Evolutionary conservation across 108 stramenopile species (phyloP).

Genomic region (Nitzschia putrida): DNA sequence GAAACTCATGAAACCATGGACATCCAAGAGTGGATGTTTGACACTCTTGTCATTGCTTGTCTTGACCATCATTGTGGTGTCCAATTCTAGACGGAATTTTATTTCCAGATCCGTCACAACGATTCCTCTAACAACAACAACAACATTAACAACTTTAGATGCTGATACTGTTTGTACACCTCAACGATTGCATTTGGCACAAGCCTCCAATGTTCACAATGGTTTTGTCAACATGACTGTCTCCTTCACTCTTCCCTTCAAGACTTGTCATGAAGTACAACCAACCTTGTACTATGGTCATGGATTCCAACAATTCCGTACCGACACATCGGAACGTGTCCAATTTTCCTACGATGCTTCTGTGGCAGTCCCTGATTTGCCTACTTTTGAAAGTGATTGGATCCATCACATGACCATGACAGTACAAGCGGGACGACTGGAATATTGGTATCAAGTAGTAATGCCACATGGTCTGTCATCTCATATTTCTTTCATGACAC

Average conservation of each 20-base stretch:
- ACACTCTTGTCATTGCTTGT: no score
- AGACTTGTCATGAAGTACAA: background rate
- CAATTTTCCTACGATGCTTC: conserved; percentile 22
- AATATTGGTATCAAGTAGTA: conserved; percentile 43
- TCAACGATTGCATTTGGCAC: conserved; percentile 36
- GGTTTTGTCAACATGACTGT: conserved; percentile 40
- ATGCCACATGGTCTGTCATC: conserved; percentile 26
- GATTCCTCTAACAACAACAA: no score
- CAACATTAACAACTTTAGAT: no score
- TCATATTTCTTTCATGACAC: conserved; percentile 35
- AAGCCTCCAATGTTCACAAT: conserved; percentile 32
- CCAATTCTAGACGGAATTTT: no score
- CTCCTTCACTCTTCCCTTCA: conserved; percentile 29
- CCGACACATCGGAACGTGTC: background rate
- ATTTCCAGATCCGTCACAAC: no score
- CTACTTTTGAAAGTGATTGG: conserved; percentile 41
- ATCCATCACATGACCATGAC: conserved; percentile 49
- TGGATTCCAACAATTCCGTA: conserved; percentile 2
- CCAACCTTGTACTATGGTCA: conserved; percentile 36
- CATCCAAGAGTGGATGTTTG: no score
- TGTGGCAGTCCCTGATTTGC: background rate
- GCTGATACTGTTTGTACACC: conserved; percentile 29
- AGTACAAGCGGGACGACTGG: conserved; percentile 33
- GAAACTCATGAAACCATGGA: no score
- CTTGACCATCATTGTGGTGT: no score